A percentile compares a stretch with the other conserved stretches of the same genome.
These are phyloP conservation scores for Pythium apleroticum DNA, from an alignment of 352 stramenopile genomes.

Conservation along the genomic window DNA sequence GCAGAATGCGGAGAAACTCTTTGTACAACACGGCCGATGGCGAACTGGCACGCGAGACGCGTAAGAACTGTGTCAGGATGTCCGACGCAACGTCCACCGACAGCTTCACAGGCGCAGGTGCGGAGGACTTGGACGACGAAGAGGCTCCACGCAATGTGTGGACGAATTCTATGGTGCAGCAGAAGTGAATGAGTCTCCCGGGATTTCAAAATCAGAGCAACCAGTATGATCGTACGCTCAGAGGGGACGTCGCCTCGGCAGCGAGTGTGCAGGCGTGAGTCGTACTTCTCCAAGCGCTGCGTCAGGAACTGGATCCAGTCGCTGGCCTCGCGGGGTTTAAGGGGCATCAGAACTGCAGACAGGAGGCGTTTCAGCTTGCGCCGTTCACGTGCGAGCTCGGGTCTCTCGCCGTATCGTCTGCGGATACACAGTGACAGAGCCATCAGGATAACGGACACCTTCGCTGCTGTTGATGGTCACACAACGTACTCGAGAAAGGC, in stretches of 20 bases:
- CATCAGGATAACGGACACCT: background rate
- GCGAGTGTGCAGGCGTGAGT: constrained; percentile 33
- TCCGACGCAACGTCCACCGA: constrained; percentile 35
- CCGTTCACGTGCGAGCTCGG: constrained; percentile 36
- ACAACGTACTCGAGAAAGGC: constrained; percentile 51
- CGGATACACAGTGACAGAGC: background rate
- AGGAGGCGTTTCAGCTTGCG: constrained; percentile 42
- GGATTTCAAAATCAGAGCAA: no score
- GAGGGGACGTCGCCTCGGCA: constrained; percentile 31
- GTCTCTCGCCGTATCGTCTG: constrained; percentile 53
- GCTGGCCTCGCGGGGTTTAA: constrained; percentile 5
- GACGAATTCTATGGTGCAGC: constrained; percentile 33
- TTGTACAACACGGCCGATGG: constrained; percentile 31
- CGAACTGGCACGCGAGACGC: constrained; percentile 29
- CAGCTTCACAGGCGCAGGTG: constrained; percentile 29
- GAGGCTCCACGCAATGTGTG: constrained; percentile 25
- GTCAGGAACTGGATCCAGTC: constrained; percentile 35
- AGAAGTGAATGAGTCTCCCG: no score
- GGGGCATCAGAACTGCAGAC: constrained; percentile 13
- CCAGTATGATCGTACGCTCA: constrained; percentile 40
- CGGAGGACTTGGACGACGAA: background rate
- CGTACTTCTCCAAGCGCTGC: constrained; percentile 42
- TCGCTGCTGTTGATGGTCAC: background rate
- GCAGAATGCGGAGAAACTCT: constrained; percentile 35
- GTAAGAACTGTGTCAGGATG: constrained; percentile 38